These are phyloP conservation scores for Zygosaccharomyces siamensis DNA, from an alignment of 805 yeast species.

Conservation along the genomic window DNA sequence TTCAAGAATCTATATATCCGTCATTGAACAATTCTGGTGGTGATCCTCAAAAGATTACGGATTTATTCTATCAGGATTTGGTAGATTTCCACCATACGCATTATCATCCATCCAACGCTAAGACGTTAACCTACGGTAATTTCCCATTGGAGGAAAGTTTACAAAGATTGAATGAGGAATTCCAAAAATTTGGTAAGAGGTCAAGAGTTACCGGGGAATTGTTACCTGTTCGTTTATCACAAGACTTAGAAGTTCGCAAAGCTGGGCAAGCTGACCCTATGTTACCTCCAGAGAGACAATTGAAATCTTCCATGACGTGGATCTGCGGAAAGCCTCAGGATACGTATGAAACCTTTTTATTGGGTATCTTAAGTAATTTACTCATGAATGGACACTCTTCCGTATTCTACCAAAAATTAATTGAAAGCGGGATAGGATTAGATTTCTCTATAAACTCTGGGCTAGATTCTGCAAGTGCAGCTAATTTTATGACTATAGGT, in stretches of 20 bases:
- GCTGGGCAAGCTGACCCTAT: constrained; percentile 83
- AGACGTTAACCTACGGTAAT: constrained; percentile 83
- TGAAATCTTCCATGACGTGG: constrained; percentile 86
- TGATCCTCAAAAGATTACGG: constrained; percentile 77
- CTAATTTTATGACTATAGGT: constrained; percentile 78
- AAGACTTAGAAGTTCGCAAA: constrained; percentile 36
- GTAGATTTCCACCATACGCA: constrained; percentile 66
- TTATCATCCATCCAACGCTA: constrained; percentile 89
- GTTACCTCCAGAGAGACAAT: constrained; percentile 60
- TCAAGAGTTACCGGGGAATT: constrained; percentile 18
- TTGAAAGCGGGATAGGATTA: constrained; percentile 78
- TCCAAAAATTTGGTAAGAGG: constrained; percentile 51
- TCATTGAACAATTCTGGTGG: constrained; percentile 90
- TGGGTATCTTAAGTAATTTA: constrained; percentile 65
- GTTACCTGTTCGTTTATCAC: constrained; percentile 44
- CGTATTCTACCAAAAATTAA: constrained; percentile 77
- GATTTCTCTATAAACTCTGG: constrained; percentile 89
- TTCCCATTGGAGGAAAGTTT: constrained; percentile 61
- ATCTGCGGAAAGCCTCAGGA: constrained; percentile 68
- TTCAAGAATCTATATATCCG: constrained; percentile 79
- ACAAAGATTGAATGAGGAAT: constrained; percentile 48
- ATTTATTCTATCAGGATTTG: constrained; percentile 67
- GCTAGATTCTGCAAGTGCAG: constrained; percentile 72
- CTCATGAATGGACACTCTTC: constrained; percentile 90
- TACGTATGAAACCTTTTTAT: constrained; percentile 62